Conservation (phyloP, 495 filamentous ascomycete species). For the Podospora didyma region DNA sequence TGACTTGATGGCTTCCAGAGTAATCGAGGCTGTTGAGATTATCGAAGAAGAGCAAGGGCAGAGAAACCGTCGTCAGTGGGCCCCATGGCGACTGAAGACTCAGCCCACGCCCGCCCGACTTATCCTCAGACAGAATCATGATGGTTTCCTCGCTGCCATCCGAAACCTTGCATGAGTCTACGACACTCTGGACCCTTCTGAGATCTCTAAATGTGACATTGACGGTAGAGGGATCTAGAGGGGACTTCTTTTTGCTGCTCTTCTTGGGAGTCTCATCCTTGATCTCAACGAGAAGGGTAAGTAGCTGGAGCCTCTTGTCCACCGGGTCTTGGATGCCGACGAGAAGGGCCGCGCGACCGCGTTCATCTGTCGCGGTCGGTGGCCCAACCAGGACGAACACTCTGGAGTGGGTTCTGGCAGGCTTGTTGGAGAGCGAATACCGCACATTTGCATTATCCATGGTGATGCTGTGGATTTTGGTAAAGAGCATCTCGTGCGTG, state of each 20-base stretch:
- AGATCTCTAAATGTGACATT: slow-evolving; percentile 39
- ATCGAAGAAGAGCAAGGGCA: slow-evolving; percentile 41
- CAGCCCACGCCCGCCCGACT: slow-evolving; percentile 58
- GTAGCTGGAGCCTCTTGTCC: slow-evolving; percentile 61
- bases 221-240: not conserved
- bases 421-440: slow-evolving; percentile 46
- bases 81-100: slow-evolving; percentile 76
- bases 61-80: slow-evolving; percentile 49
- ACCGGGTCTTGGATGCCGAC: slow-evolving; percentile 66
- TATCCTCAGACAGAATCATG: slow-evolving; percentile 62
- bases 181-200: slow-evolving; percentile 54
- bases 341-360: slow-evolving; percentile 49
- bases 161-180: slow-evolving; percentile 69
- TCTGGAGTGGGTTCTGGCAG: slow-evolving; percentile 48
- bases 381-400: slow-evolving; percentile 63
- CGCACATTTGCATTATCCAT: slow-evolving; percentile 59
- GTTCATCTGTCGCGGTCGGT: slow-evolving; percentile 47
- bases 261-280: slow-evolving; percentile 8
- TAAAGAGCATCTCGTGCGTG: slow-evolving; percentile 68
- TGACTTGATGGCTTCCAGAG: slow-evolving; percentile 24
- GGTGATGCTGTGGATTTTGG: slow-evolving; percentile 66
- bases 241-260: slow-evolving; percentile 19
- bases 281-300: slow-evolving; percentile 54
- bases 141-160: slow-evolving; percentile 68
- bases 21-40: slow-evolving; percentile 37